phyloP scores from a whole-genome alignment of 2,329 filamentous ascomycete species.

The Penicillium sp. region DNA sequence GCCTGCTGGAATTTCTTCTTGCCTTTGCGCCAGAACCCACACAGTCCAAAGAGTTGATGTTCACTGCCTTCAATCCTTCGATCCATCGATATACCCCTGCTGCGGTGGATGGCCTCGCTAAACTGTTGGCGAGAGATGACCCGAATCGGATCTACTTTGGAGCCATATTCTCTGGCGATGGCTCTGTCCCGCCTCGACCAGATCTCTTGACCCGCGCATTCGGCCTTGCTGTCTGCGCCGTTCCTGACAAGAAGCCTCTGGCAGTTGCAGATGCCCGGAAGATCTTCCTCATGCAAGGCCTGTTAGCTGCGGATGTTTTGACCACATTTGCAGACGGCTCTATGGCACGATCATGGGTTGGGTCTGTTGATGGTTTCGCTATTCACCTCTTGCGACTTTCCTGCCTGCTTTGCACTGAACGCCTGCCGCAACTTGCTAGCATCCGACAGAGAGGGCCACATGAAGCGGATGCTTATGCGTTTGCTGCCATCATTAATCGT shows the following conservation, averaged over 20 bases:
- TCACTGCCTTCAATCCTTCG: conserved; percentile 75
- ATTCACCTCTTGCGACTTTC: conserved; percentile 75
- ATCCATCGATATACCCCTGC: conserved; percentile 85
- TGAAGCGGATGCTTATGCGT: conserved; percentile 45
- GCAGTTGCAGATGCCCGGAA: conserved; percentile 79
- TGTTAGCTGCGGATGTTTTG: conserved; percentile 86
- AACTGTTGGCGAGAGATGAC: conserved; percentile 87
- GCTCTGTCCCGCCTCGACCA: conserved; percentile 62
- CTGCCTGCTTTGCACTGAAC: conserved; percentile 67
- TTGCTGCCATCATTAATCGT: conserved; percentile 61
- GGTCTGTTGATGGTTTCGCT: conserved; percentile 79
- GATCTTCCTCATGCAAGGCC: conserved; percentile 85
- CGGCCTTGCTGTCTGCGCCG: conserved; percentile 77
- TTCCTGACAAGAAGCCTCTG: conserved; percentile 70
- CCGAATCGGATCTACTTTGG: conserved; percentile 86
- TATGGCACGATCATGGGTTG: conserved; percentile 77
- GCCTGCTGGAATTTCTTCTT: conserved; percentile 83
- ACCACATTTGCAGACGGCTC: conserved; percentile 72
- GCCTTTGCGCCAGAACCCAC: conserved; percentile 80
- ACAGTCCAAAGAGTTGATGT: conserved; percentile 63
- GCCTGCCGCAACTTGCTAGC: conserved; percentile 45
- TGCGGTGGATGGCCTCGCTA: conserved; percentile 86
- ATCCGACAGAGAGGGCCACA: conserved; percentile 36
- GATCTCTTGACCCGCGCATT: conserved; percentile 87
- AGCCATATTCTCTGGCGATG: conserved; percentile 74